These are phyloP conservation scores for Bathelium albidoporum DNA, from an alignment of 495 filamentous ascomycete species.

Conservation along the genomic window DNA sequence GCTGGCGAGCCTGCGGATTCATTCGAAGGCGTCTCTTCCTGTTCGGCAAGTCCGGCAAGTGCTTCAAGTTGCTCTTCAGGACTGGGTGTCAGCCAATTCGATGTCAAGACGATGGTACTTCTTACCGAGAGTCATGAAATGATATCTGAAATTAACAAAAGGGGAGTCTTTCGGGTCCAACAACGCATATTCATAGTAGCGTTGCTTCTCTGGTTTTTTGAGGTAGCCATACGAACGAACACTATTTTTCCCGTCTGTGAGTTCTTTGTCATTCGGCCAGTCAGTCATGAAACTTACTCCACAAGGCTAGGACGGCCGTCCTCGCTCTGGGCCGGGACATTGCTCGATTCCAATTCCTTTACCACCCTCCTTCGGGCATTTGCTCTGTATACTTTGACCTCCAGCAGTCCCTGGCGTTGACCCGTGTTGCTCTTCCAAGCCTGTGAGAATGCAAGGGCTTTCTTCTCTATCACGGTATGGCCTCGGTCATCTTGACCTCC, in stretches of 20 bases:
- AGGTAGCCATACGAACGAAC: slow-evolving; percentile 23
- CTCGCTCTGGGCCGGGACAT: not conserved
- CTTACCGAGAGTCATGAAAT: slow-evolving; percentile 24
- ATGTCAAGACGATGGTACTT: not conserved
- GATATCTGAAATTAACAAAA: slow-evolving; percentile 33
- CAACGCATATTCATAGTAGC: slow-evolving; percentile 35
- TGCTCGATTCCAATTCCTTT: slow-evolving; percentile 18
- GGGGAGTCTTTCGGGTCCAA: slow-evolving; percentile 36
- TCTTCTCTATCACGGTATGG: slow-evolving; percentile 22
- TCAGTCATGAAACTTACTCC: slow-evolving; percentile 14
- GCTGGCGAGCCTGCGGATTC: not conserved
- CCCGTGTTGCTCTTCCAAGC: not conserved
- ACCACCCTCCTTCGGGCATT: slow-evolving; percentile 27
- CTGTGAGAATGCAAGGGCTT: slow-evolving; percentile 27
- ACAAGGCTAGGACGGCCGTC: not conserved
- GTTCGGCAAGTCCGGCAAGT: not conserved
- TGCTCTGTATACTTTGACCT: slow-evolving; percentile 31
- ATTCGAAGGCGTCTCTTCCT: slow-evolving; percentile 3
- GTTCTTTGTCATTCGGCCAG: not conserved
- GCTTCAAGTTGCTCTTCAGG: slow-evolving; percentile 4
- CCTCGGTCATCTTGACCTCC: slow-evolving; percentile 10
- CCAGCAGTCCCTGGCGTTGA: slow-evolving; percentile 20
- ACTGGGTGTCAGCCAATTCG: not conserved
- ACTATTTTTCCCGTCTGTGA: slow-evolving; percentile 18
- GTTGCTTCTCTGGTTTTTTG: slow-evolving; percentile 23